Percentiles rank a stretch among this genome's conserved stretches.
These are phyloP conservation scores for Xylaria cubensis DNA, from an alignment of 495 filamentous ascomycete genomes.

Conservation along the genomic window DNA sequence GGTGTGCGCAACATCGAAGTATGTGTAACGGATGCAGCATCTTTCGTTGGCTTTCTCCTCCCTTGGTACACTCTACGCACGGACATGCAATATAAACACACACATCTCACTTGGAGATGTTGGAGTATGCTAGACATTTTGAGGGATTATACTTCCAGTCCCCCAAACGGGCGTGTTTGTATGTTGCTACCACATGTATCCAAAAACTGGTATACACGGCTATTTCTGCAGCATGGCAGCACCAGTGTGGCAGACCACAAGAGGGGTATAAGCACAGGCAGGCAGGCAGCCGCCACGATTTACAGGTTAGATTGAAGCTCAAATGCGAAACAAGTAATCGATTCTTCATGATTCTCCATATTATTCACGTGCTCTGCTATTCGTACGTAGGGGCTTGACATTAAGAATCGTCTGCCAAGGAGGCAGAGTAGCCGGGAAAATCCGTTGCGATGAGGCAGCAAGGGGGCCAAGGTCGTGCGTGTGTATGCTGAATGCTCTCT, in stretches of 20 bases:
- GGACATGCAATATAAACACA: conserved; percentile 11
- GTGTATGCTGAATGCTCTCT: not conserved
- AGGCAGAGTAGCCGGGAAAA: not conserved
- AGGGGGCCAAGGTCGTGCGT: conserved; percentile 12
- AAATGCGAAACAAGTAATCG: not conserved
- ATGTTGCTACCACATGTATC: conserved; percentile 5
- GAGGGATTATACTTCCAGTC: not conserved
- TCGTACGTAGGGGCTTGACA: not conserved
- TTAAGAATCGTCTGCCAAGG: not conserved
- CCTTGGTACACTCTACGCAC: conserved; percentile 18
- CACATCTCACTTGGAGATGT: not conserved
- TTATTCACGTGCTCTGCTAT: not conserved
- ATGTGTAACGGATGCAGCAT: conserved; percentile 2
- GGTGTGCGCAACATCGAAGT: not conserved
- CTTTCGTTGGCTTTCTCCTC: conserved; percentile 7
- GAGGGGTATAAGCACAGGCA: not conserved
- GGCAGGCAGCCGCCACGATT: conserved; percentile 17
- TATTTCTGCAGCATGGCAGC: conserved; percentile 3
- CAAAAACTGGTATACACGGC: not conserved
- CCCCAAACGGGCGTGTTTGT: not conserved
- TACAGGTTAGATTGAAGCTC: not conserved
- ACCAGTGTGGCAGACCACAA: conserved; percentile 3
- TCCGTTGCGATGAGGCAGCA: not conserved
- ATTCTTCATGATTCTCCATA: not conserved
- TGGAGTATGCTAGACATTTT: conserved; percentile 1